Evolutionary conservation across 257 asterid species (phyloP).

Genomic region (Lavandula angustifolia): DNA sequence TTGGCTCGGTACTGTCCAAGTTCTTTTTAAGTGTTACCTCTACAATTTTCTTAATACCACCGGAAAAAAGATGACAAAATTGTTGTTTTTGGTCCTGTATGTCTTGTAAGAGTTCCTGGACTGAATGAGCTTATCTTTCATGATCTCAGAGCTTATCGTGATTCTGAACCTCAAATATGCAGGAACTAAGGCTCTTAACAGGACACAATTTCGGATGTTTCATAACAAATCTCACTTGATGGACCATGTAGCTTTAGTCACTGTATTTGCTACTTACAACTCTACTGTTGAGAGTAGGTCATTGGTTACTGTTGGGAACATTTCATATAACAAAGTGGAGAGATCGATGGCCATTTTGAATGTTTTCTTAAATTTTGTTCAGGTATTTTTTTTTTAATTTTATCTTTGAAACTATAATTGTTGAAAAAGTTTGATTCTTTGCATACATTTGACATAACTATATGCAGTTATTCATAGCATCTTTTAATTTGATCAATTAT

Average conservation of each 20-base stretch:
- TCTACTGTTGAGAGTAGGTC: constrained; percentile 50
- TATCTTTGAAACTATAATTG: constrained; percentile 7
- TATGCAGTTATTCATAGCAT: not conserved
- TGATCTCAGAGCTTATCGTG: constrained; percentile 7
- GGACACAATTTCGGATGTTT: constrained; percentile 41
- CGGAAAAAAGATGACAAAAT: not conserved
- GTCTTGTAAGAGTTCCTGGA: not conserved
- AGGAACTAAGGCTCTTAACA: constrained; percentile 79
- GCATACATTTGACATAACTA: not conserved
- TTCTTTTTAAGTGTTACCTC: not conserved
- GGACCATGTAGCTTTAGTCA: constrained; percentile 60
- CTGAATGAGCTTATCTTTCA: not conserved
- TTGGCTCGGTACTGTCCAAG: constrained; percentile 5
- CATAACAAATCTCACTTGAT: constrained; percentile 32
- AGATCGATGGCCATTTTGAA: constrained; percentile 80
- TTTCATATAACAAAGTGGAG: constrained; percentile 69
- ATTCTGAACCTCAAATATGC: constrained; percentile 22
- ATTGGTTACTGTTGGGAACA: constrained; percentile 69
- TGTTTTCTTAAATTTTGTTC: constrained; percentile 76
- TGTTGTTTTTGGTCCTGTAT: not conserved
- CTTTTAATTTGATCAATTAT: constrained; percentile 9
- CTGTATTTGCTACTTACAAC: constrained; percentile 75
- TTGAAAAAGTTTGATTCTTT: constrained; percentile 2
- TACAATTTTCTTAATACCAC: not conserved
- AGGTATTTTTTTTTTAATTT: constrained; percentile 46